A percentile compares a stretch with the other conserved stretches of the same genome.
These are phyloP conservation scores for Trichophyton verrucosum DNA, from an alignment of 2,329 filamentous ascomycete species.

Conservation along the genomic window DNA sequence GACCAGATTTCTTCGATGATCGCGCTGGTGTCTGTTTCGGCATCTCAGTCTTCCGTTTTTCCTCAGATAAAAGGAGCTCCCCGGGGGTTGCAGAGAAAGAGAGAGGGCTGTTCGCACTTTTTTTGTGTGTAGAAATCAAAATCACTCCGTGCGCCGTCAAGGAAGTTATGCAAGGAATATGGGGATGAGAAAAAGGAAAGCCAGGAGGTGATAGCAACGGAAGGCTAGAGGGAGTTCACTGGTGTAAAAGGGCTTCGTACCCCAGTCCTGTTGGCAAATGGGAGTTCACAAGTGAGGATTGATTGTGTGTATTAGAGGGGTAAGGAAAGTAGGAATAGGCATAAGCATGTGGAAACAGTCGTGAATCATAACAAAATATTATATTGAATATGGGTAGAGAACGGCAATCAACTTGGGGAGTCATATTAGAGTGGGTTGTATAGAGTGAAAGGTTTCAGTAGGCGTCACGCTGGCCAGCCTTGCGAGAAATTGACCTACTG, in stretches of 20 bases:
- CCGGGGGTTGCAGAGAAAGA: slow-evolving; percentile 1
- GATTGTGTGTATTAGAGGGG: not conserved
- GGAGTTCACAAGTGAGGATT: not conserved
- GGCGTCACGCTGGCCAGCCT: not conserved
- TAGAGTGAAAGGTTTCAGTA: not conserved
- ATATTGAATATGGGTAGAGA: not conserved
- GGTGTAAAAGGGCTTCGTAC: not conserved
- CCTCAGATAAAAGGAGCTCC: slow-evolving; percentile 4
- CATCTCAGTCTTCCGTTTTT: slow-evolving; percentile 12
- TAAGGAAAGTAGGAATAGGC: not conserved
- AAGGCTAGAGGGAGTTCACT: not conserved
- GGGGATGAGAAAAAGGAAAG: not conserved
- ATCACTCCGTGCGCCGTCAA: not conserved
- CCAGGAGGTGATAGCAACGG: not conserved
- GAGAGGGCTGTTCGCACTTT: slow-evolving; percentile 2
- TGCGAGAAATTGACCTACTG: not conserved
- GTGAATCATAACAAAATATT: not conserved
- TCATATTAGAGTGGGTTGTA: not conserved
- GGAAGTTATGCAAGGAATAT: not conserved
- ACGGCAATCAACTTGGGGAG: not conserved
- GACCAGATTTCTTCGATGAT: slow-evolving; percentile 10
- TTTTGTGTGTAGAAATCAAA: slow-evolving; percentile 1
- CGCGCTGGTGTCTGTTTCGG: slow-evolving; percentile 14
- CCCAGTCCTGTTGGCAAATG: not conserved
- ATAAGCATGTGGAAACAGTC: not conserved